These are phyloP conservation scores for Brassica incana DNA, from an alignment of 345 rosid species.

Conservation along the genomic window DNA sequence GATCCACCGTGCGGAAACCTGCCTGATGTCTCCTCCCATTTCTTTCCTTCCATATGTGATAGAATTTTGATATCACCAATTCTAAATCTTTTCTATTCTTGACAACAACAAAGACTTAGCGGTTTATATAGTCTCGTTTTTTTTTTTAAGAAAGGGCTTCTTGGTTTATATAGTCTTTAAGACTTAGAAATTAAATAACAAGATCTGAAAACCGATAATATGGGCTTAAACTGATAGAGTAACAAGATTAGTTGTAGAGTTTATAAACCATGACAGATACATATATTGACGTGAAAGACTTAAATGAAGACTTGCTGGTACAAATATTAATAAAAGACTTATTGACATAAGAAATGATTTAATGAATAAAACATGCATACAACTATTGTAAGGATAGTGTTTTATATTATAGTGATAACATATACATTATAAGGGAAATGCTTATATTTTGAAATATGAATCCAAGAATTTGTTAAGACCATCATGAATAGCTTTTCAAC, in stretches of 20 bases:
- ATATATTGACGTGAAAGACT: neutral
- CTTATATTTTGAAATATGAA: neutral
- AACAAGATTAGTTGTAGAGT: neutral
- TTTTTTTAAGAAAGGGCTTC: no score
- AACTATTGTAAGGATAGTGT: neutral
- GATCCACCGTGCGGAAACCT: no score
- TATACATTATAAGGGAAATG: neutral
- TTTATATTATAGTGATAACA: neutral
- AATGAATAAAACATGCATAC: neutral
- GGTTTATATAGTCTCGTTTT: neutral
- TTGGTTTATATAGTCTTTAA: neutral
- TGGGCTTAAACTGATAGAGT: neutral
- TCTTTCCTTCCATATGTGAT: neutral
- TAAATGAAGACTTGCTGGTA: neutral
- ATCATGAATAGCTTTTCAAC: neutral
- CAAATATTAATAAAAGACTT: neutral
- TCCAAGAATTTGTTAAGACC: neutral
- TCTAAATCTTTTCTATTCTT: neutral
- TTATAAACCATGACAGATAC: neutral
- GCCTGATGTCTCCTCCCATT: no score
- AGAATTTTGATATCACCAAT: neutral
- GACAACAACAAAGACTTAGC: neutral
- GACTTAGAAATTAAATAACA: neutral
- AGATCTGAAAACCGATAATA: neutral
- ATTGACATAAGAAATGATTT: neutral